Percentiles rank a stretch among this genome's conserved stretches.
These are phyloP conservation scores for Rhizopus sp. DNA, from an alignment of 371 early-diverging fungal species.

Conservation along the genomic window DNA sequence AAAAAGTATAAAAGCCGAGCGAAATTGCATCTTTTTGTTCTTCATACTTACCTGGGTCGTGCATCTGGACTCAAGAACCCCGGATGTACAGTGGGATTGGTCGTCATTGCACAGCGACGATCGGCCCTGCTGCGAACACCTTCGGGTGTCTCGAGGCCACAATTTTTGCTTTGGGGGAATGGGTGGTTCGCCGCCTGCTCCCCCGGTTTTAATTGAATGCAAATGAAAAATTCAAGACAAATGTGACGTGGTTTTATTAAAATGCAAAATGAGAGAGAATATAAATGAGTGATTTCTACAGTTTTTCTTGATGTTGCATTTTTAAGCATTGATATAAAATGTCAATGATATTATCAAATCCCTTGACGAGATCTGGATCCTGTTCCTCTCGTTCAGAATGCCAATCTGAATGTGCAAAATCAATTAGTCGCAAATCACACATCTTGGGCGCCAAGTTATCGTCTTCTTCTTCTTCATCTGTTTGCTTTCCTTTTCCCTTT, in stretches of 20 bases:
- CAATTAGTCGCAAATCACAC: constrained; percentile 70
- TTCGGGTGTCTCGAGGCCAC: constrained; percentile 52
- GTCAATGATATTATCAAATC: constrained; percentile 30
- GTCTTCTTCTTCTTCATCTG: constrained; percentile 45
- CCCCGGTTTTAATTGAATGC: constrained; percentile 21
- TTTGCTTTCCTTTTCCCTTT: constrained; percentile 13
- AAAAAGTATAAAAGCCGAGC: constrained; percentile 37
- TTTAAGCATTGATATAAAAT: constrained; percentile 29
- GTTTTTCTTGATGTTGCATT: constrained; percentile 23
- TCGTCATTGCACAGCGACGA: constrained; percentile 50
- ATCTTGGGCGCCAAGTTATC: constrained; percentile 48
- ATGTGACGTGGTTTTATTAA: background rate
- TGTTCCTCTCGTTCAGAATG: constrained; percentile 28
- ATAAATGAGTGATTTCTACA: constrained; percentile 3
- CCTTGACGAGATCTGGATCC: constrained; percentile 38
- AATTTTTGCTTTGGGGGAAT: constrained; percentile 53
- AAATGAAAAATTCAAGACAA: constrained; percentile 28
- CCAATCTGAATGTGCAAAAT: constrained; percentile 80
- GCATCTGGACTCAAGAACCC: constrained; percentile 44
- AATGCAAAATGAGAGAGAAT: background rate
- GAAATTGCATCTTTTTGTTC: constrained; percentile 14
- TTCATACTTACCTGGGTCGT: constrained; percentile 60
- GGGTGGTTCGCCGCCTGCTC: constrained; percentile 40
- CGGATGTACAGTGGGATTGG: constrained; percentile 37
- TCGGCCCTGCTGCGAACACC: constrained; percentile 45